phyloP scores from a whole-genome alignment of 2,329 filamentous ascomycete species.

The Apiospora pterosperma region DNA sequence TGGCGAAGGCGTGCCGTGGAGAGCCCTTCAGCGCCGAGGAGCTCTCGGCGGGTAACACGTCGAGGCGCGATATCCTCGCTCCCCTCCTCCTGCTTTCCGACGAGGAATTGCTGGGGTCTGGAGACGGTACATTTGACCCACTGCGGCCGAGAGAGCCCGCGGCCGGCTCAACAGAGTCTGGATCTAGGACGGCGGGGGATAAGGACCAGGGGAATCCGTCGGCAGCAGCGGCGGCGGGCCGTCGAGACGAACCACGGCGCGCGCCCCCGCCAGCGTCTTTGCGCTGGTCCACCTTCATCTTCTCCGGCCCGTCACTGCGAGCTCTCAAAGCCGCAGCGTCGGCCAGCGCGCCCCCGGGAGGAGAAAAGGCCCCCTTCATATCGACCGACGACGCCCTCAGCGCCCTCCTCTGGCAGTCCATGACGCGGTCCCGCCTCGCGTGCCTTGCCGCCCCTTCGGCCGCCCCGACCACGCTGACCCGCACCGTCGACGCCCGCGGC shows the following conservation, averaged over 20 bases:
- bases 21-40: constrained; percentile 45
- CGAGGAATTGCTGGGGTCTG: constrained; percentile 14
- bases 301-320: constrained; percentile 32
- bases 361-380: constrained; percentile 28
- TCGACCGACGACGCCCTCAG: constrained; percentile 52
- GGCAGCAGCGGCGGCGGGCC: constrained; percentile 13
- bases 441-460: constrained; percentile 24
- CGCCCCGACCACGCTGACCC: constrained; percentile 33
- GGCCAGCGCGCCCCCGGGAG: constrained; percentile 20
- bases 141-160: neutral
- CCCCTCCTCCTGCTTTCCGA: constrained; percentile 29
- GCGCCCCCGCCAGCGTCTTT: neutral
- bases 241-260: neutral
- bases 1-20: constrained; percentile 45
- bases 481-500: constrained; percentile 45
- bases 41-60: constrained; percentile 36
- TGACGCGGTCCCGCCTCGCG: constrained; percentile 35
- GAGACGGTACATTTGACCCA: neutral
- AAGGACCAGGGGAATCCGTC: neutral
- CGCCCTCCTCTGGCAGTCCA: constrained; percentile 47
- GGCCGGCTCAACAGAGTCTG: neutral
- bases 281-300: constrained; percentile 42
- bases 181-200: too few species aligned
- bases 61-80: constrained; percentile 33
- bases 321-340: constrained; percentile 33